phyloP scores from a whole-genome alignment of 2,329 filamentous ascomycete genomes.

The Fusarium penzigii region DNA sequence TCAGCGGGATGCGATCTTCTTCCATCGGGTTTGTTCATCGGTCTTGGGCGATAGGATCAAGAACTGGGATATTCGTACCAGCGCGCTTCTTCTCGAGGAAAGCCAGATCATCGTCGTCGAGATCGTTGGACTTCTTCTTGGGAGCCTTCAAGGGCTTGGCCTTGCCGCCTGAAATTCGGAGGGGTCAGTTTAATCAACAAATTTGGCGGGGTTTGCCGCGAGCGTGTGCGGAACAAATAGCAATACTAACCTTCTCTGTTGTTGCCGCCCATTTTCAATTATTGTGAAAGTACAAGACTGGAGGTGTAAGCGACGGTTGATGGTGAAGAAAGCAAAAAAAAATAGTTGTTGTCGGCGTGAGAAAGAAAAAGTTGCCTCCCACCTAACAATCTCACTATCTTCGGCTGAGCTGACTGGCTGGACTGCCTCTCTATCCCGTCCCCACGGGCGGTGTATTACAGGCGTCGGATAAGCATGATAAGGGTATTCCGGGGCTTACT shows the following conservation, averaged over 20 bases:
- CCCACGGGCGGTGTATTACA: slow-evolving; percentile 11
- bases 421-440: slow-evolving; percentile 10
- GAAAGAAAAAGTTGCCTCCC: slow-evolving; percentile 28
- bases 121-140: slow-evolving; percentile 81
- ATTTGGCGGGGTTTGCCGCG: not conserved
- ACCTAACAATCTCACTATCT: slow-evolving; percentile 14
- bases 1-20: slow-evolving; percentile 12
- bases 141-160: slow-evolving; percentile 82
- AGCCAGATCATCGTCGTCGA: slow-evolving; percentile 85
- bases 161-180: slow-evolving; percentile 69
- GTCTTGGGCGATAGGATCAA: not conserved
- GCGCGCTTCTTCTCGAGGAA: slow-evolving; percentile 82
- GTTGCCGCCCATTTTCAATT: slow-evolving; percentile 38
- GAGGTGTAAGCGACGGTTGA: slow-evolving; percentile 4
- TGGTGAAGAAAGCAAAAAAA: slow-evolving; percentile 15
- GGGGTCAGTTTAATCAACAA: slow-evolving; percentile 18
- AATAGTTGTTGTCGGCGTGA: slow-evolving; percentile 17
- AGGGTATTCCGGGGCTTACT: slow-evolving; percentile 25
- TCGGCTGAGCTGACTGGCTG: slow-evolving; percentile 3
- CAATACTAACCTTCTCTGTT: slow-evolving; percentile 40
- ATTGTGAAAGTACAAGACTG: slow-evolving; percentile 6
- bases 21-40: not conserved
- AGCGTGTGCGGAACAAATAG: not conserved
- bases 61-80: no score
- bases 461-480: slow-evolving; percentile 22